Base-by-base conservation (phyloP, 768 basidiomycete species). In the Gymnopilus junonius region DNA sequence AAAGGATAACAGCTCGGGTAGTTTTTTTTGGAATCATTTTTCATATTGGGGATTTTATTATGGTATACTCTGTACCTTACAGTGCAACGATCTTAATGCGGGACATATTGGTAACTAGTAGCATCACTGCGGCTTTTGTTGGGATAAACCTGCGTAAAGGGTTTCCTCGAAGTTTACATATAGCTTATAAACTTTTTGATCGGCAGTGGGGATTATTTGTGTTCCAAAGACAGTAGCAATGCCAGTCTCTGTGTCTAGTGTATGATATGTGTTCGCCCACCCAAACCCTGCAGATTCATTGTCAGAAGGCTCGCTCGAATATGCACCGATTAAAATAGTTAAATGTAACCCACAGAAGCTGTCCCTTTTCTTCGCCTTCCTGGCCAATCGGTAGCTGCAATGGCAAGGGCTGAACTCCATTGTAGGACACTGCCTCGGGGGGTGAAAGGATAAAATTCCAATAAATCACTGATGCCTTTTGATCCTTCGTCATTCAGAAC, bases 241-340 rank as follows among this genome's bases (percentile, higher is more conserved):
- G 20, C 78, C 77, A 8, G 74, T 75, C 6, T 58, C 69, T 5
- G 75, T 75, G 59, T 79, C 78, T 32, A 79, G 67, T 23, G 73
- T 67, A 50, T 71, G 70, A 25, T 68, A 70, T 1, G 75, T 75
- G 20, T 71, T 70, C 12, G 77, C 77, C 72, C 73, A 79, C 6
- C 78, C 78, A 34, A 58, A 71, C 77, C 76, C 76, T 79, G 56
- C 23, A 48, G 3, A 11, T 15, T 7, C 14, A 50, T 50, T n/a
- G 8, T 51, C 23, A 59, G 15, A 58, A 6, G 7, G 29, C 40
- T 39, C 5, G 34, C 25, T n/a, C n/a, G 27, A 8, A 35, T 20
- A 53, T 32, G 31, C 29, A 21, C 4, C 21, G 35, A 15, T 20
- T 12, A 20, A 42, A 48, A 8, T n/a, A n/a, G n/a, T n/a, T n/a